Conservation (phyloP, 805 yeast genomes). For the Candida coquimbonensis region DNA sequence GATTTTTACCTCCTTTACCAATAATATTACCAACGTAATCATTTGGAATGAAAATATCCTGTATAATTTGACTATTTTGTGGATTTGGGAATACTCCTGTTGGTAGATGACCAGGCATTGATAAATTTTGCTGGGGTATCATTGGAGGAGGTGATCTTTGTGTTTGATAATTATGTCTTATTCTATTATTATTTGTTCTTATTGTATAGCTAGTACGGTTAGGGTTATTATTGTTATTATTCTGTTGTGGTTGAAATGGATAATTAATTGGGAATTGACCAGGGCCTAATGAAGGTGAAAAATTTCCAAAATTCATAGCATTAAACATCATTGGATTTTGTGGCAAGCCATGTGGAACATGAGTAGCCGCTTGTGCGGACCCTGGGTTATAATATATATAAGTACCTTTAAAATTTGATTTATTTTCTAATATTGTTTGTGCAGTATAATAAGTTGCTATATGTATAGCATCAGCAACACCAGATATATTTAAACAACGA, state of each 20-base stretch:
- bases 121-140: neutral
- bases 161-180: neutral
- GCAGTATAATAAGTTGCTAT: slow-evolving; percentile 73
- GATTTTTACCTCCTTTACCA: slow-evolving; percentile 80
- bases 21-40: slow-evolving; percentile 77
- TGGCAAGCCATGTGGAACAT: slow-evolving; percentile 8
- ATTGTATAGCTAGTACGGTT: neutral
- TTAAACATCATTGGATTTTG: slow-evolving; percentile 10
- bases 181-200: neutral
- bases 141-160: neutral
- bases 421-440: slow-evolving; percentile 58
- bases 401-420: slow-evolving; percentile 42
- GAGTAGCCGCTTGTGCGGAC: slow-evolving; percentile 1
- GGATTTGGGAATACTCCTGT: neutral
- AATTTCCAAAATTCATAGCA: slow-evolving; percentile 6
- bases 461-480: slow-evolving; percentile 83
- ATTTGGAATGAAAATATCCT: slow-evolving; percentile 71
- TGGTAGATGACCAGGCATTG: neutral
- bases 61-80: slow-evolving; percentile 37
- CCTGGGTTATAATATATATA: slow-evolving; percentile 52
- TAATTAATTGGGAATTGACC: slow-evolving; percentile 2
- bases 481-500: slow-evolving; percentile 59
- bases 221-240: neutral
- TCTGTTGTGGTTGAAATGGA: slow-evolving; percentile 1
- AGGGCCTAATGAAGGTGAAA: slow-evolving; percentile 5